Base-by-base conservation (phyloP, 2,329 filamentous ascomycete species). In the Ophiobolus disseminans region DNA sequence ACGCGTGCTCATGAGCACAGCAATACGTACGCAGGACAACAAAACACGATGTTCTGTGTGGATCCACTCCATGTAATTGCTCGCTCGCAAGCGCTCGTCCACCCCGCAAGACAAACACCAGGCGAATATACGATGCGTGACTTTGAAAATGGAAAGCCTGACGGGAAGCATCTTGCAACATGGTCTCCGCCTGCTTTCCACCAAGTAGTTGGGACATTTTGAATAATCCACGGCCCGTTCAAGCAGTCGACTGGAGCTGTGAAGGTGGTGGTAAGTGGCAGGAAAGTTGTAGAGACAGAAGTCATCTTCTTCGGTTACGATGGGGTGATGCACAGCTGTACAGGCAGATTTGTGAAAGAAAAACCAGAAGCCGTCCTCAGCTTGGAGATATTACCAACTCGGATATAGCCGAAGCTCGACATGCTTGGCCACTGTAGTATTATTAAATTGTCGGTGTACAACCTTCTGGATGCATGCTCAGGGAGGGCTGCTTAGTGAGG, bases 241-340 rank as follows among this genome's bases (percentile, higher is more conserved):
- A 13, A 35, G 28, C 46, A 49, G 5, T 40, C 25, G 16, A 26
- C 46, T 26, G 46, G 40, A 2, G 34, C 8, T n/a, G 34, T 49
- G 19, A 49, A 49, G 4, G 46, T 40, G n/a, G 34, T 49, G 2
- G 46, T 44, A 20, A 44, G 40, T 17, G 46, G 46, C 23, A 26
- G 23, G 11, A 26, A 26, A 26, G 23, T 26, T 26, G 23, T 11
- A 26, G 23, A 26, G 23, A 26, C 11, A 26, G 23, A 26, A n/a
- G 25, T 28, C 25, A 28, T n/a, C n/a, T n/a, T n/a, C n/a, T n/a
- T n/a, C n/a, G n/a, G n/a, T n/a, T n/a, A n/a, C n/a, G n/a, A n/a
- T n/a, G n/a, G n/a, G n/a, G n/a, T n/a, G n/a, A n/a, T n/a, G n/a
- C n/a, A n/a, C n/a, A n/a, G n/a, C n/a, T n/a, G n/a, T n/a, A n/a